Conservation (phyloP, 2,329 filamentous ascomycete genomes). For the Diaporthe australafricana region DNA sequence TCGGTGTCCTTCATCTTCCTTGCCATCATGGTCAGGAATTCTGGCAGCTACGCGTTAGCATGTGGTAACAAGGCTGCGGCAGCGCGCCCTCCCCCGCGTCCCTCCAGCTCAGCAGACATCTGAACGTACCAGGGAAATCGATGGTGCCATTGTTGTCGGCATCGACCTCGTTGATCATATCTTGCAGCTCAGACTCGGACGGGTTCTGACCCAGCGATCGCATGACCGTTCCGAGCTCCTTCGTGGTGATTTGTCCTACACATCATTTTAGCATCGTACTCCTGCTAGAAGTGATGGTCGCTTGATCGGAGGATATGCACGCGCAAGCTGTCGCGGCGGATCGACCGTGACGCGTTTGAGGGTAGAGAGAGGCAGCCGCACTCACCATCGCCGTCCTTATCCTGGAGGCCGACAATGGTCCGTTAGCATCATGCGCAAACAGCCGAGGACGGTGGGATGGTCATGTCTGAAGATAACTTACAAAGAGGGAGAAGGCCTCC, state of each 20-base stretch:
- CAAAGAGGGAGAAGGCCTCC: slow-evolving; percentile 99
- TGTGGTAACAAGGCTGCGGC: slow-evolving; percentile 5
- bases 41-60: slow-evolving; percentile 54
- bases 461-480: slow-evolving; percentile 64
- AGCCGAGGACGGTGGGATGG: slow-evolving; percentile 25
- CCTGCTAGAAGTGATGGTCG: slow-evolving; percentile 5
- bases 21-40: slow-evolving; percentile 94
- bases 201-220: slow-evolving; percentile 90
- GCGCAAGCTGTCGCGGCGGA: slow-evolving; percentile 31
- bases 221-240: slow-evolving; percentile 92
- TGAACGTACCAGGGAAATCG: slow-evolving; percentile 82
- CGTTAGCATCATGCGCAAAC: slow-evolving; percentile 31
- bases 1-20: slow-evolving; percentile 96
- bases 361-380: slow-evolving; percentile 45
- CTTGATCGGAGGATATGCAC: neutral
- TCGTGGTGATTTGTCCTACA: slow-evolving; percentile 89
- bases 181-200: slow-evolving; percentile 89
- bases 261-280: slow-evolving; percentile 42
- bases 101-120: neutral
- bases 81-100: neutral
- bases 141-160: slow-evolving; percentile 94
- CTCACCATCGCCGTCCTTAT: slow-evolving; percentile 93
- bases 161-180: slow-evolving; percentile 95
- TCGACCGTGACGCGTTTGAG: slow-evolving; percentile 13
- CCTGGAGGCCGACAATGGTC: slow-evolving; percentile 63